Evolutionary conservation across 495 filamentous ascomycete genomes (phyloP), one percentile per base, ranked within the genome.

Genomic region (Podospora didyma): DNA sequence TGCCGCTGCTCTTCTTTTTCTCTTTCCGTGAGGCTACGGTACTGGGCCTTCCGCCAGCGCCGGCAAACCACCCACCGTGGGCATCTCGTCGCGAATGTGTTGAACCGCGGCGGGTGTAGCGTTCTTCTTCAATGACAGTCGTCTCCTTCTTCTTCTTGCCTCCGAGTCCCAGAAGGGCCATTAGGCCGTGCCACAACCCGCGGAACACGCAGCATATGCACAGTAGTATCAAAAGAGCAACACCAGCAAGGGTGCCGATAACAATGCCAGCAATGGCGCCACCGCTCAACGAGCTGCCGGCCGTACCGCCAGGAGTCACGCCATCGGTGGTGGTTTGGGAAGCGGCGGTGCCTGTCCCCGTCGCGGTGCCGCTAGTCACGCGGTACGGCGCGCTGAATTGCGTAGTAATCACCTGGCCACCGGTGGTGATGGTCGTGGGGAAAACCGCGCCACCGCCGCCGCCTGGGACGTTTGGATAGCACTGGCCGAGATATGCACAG

Each of bases 241-340:
- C 77, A 63, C 87, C 92, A n/a, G 81, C 83, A 60, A 96, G 81
- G 5, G 86, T 83, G 60, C 92, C 92, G 48, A 96, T 88, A 58
- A 96, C 92, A 61, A 96, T 96, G 44, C 92, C 92, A n/a, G 92
- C 92, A 63, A 96, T 96, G 22, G 91, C 92, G 56, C 92, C 92
- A 49, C 82, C 84, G 65, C 86, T 90, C 46, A 96, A 76, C 46
- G 82, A 81, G 49, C 79, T 75, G 55, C 77, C 35, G 66, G 77
- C 48, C 53, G 59, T 54, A 52, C 70, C 39, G 7, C 62, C 64
- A 6, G 61, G 50, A 19, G 72, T 75, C 12, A 54, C 62, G 3
- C 46, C 61, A n/a, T 60, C 61, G 46, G 72, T 69, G 64, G 81
- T 71, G 69, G 75, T 71, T 31, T 79, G 69, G 0, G 75, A 67